Conservation (phyloP, 306 rosid species). For the Echinosophora koreensis region DNA sequence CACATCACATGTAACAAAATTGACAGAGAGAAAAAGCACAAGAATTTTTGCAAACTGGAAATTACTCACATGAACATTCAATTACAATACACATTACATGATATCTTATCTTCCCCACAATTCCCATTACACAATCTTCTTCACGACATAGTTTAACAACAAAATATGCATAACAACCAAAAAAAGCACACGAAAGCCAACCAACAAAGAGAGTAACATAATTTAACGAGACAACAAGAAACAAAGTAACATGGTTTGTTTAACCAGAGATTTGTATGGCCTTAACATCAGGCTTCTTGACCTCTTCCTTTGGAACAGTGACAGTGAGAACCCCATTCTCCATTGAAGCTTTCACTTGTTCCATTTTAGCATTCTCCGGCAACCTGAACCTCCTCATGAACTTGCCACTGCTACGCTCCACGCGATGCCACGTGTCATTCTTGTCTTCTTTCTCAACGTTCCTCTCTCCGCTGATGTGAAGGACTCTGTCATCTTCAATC, state of each 20-base stretch:
- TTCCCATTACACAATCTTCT: too few relatives aligned
- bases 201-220: neutral
- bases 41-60: too few relatives aligned
- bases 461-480: slow-evolving; percentile 52
- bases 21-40: too few relatives aligned
- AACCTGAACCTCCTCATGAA: slow-evolving; percentile 50
- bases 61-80: too few relatives aligned
- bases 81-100: neutral
- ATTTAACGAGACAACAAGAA: too few relatives aligned
- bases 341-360: slow-evolving; percentile 42
- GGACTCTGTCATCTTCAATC: slow-evolving; percentile 46
- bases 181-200: neutral
- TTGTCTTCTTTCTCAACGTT: slow-evolving; percentile 54
- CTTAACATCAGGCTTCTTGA: slow-evolving; percentile 46
- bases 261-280: slow-evolving; percentile 48
- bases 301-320: slow-evolving; percentile 44
- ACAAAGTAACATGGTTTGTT: neutral
- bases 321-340: slow-evolving; percentile 51
- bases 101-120: neutral
- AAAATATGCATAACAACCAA: neutral
- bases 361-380: slow-evolving; percentile 47
- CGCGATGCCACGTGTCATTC: slow-evolving; percentile 49
- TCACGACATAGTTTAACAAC: neutral
- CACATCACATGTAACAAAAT: too few relatives aligned
- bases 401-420: slow-evolving; percentile 53